phyloP scores from a whole-genome alignment of 148 eudicot species.

The Chenopodium formosanum region DNA sequence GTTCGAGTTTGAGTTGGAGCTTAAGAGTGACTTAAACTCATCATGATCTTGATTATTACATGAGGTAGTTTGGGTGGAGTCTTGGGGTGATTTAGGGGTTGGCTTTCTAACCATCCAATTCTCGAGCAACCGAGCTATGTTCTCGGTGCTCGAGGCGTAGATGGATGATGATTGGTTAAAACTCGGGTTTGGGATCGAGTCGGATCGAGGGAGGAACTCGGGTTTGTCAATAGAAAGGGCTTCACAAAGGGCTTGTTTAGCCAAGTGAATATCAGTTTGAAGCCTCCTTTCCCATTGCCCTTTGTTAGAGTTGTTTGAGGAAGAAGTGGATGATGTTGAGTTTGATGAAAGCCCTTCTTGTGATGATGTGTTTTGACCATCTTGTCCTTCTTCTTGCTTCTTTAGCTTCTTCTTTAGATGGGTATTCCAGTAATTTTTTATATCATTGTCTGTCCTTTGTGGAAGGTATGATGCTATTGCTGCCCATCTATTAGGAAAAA shows the following conservation, averaged over 20 bases:
- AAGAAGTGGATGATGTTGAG: slow-evolving; percentile 29
- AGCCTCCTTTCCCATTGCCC: slow-evolving; percentile 95
- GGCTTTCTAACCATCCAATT: slow-evolving; percentile 50
- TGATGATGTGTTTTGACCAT: slow-evolving; percentile 14
- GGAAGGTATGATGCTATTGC: slow-evolving; percentile 95
- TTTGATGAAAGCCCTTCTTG: slow-evolving; percentile 26
- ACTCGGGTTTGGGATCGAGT: slow-evolving; percentile 6
- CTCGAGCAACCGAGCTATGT: slow-evolving; percentile 59
- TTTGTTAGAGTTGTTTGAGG: slow-evolving; percentile 36
- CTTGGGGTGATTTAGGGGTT: slow-evolving; percentile 1
- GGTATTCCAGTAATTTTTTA: slow-evolving; percentile 92
- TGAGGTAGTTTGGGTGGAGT: slow-evolving; percentile 12
- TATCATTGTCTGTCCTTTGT: slow-evolving; percentile 86
- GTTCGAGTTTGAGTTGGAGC: slow-evolving; percentile 34
- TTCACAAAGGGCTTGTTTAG: slow-evolving; percentile 75
- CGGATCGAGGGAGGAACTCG: background rate
- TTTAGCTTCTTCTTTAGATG: slow-evolving; percentile 74
- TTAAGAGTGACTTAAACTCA: slow-evolving; percentile 31
- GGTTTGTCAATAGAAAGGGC: slow-evolving; percentile 71
- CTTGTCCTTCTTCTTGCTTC: slow-evolving; percentile 39
- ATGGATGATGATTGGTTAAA: slow-evolving; percentile 9
- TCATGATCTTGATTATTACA: background rate
- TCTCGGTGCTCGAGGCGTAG: slow-evolving; percentile 73
- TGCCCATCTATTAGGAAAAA: slow-evolving; percentile 59
- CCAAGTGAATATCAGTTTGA: slow-evolving; percentile 75